These are phyloP conservation scores for Diaporthe ilicicola DNA, from an alignment of 2,329 filamentous ascomycete species.

Conservation along the genomic window DNA sequence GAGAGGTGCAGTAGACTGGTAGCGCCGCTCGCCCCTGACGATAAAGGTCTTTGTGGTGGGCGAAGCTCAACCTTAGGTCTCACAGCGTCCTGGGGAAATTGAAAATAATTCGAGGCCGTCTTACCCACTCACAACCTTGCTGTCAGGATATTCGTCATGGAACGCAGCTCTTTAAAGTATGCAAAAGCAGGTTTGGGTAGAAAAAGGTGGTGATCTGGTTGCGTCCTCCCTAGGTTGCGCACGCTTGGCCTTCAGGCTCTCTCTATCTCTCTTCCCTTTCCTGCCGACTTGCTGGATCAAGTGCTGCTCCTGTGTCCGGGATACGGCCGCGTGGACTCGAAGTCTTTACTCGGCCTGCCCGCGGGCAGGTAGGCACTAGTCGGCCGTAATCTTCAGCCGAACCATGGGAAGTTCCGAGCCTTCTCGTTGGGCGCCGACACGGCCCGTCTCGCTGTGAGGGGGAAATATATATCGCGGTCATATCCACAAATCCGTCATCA, in stretches of 20 bases:
- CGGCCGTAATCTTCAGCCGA: not conserved
- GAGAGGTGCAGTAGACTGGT: constrained; percentile 54
- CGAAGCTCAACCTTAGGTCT: not conserved
- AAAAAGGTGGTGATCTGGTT: not conserved
- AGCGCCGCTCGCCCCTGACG: not conserved
- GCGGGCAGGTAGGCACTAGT: not conserved
- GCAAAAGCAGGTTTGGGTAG: not conserved
- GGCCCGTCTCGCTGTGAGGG: not conserved
- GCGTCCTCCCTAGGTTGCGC: too few species aligned
- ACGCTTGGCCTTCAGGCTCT: not conserved
- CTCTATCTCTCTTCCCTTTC: too few species aligned
- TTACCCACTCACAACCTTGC: not conserved
- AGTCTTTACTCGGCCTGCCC: not conserved
- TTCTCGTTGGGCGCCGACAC: not conserved
- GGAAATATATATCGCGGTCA: not conserved
- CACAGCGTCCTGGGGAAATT: not conserved
- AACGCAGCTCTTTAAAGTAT: not conserved
- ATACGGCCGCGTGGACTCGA: not conserved
- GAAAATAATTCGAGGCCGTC: not conserved
- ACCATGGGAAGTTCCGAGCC: not conserved
- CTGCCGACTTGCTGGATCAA: not conserved
- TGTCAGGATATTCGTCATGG: not conserved
- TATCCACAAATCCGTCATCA: not conserved
- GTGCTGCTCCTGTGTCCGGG: not conserved
- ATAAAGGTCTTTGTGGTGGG: not conserved